Percentiles rank a stretch among this genome's conserved stretches.
phyloP scores from a whole-genome alignment of 2,329 filamentous ascomycete species.

The Zymoseptoria ardabiliae region DNA sequence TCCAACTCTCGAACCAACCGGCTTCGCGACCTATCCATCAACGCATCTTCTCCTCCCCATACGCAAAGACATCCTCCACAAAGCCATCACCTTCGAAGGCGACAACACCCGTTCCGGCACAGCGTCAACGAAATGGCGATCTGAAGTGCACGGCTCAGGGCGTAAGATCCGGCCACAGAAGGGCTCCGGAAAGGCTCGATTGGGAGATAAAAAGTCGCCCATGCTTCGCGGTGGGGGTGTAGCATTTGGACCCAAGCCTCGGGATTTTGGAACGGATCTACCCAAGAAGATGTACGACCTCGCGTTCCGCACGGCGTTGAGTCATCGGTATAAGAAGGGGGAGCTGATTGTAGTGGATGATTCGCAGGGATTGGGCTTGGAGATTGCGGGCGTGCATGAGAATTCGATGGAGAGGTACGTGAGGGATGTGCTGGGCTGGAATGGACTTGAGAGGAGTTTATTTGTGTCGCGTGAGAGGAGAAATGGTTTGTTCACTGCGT shows the following conservation, averaged over 20 bases:
- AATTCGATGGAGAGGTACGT: conserved; percentile 48
- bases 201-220: conserved; percentile 74
- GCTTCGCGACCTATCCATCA: conserved; percentile 68
- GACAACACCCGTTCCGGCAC: conserved; percentile 83
- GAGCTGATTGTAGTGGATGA: conserved; percentile 82
- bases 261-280: conserved; percentile 80
- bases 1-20: conserved; percentile 75
- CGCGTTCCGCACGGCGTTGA: conserved; percentile 89
- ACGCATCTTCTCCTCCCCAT: conserved; percentile 82
- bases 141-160: conserved; percentile 75
- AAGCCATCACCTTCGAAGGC: conserved; percentile 86
- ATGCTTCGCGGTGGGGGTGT: conserved; percentile 80
- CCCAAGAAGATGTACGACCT: conserved; percentile 89
- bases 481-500: conserved; percentile 55
- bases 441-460: conserved; percentile 60
- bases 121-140: conserved; percentile 72
- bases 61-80: conserved; percentile 84
- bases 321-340: conserved; percentile 79
- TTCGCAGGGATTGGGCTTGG: conserved; percentile 43
- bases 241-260: conserved; percentile 78
- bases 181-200: conserved; percentile 70
- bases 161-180: conserved; percentile 82
- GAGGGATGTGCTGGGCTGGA: conserved; percentile 59
- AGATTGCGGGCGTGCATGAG: conserved; percentile 53
- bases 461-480: conserved; percentile 61